Conservation (phyloP, 2,329 filamentous ascomycete genomes). For the Allantophomopsis cytisporea region DNA sequence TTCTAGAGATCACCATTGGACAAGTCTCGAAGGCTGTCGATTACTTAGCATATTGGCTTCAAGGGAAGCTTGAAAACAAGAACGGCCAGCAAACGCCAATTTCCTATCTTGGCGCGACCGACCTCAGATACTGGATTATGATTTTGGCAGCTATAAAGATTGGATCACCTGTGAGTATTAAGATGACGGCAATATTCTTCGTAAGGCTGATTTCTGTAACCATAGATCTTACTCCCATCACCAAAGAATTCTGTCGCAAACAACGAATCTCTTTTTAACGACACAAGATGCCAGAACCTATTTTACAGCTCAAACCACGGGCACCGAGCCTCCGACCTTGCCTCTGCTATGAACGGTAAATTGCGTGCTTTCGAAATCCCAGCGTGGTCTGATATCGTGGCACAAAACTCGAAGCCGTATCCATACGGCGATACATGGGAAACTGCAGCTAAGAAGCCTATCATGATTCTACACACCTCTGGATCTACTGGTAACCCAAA, state of each 20-base stretch:
- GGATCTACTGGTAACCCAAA: conserved; percentile 18
- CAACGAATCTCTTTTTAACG: conserved; percentile 17
- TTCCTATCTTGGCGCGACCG: conserved; percentile 27
- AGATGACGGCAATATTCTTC: too few species aligned
- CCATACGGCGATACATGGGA: conserved; percentile 19
- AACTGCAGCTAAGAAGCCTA: conserved; percentile 20
- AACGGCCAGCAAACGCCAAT: conserved; percentile 8
- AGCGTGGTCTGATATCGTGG: conserved; percentile 1
- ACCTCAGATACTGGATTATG: conserved; percentile 1
- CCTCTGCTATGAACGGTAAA: not conserved
- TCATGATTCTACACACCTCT: conserved; percentile 19
- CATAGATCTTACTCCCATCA: conserved; percentile 16
- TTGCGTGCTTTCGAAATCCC: not conserved
- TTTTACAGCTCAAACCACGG: not conserved
- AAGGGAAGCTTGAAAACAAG: too few species aligned
- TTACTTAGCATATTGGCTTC: too few species aligned
- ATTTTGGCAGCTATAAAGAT: conserved; percentile 16
- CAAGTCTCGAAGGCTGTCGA: too few species aligned
- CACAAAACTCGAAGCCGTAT: conserved; percentile 5
- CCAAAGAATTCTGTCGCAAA: conserved; percentile 17
- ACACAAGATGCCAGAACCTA: not conserved
- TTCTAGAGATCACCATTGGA: too few species aligned
- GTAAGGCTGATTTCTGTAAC: too few species aligned
- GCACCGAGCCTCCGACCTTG: not conserved
- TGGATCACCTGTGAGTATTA: conserved; percentile 12